Evolutionary conservation across 306 rosid species (phyloP), one percentile per base, ranked within the genome.

Genomic region (Prunus campanulata): DNA sequence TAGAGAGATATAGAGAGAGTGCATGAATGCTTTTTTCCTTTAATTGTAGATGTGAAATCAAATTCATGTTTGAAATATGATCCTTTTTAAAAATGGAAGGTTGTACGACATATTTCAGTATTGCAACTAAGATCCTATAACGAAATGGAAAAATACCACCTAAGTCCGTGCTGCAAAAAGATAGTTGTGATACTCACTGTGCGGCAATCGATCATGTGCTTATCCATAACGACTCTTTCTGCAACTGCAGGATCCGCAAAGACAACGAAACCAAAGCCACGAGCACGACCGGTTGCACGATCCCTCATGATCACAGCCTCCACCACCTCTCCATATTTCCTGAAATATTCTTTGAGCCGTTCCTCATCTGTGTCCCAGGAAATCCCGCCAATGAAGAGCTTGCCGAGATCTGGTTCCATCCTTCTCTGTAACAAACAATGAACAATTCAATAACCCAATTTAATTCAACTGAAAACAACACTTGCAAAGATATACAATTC

Each of bases 301-400:
- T 93, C 98, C 82, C 96, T 89, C 97, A 93, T 93, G 93, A 93
- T 93, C 87, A 90, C 96, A 27, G 97, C 90, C 83, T 93, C 97
- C 51, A 90, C 91, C 74, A 93, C 98, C 89, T 93, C 96, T 27
- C 98, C 98, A 59, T 89, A 93, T 39, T 83, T 91, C 78, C 90
- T 76, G 76, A 93, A 93, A 79, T 93, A 88, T 20, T 89, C 96
- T 71, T 86, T 91, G 57, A 93, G 97, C 64, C 97, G 93, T 78
- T 90, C 97, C 84, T 93, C 97, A 77, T 93, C 96, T 46, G 98
- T 93, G 82, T 93, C 97, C 98, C 98, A 93, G 14, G 98, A 91
- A 90, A 93, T 93, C 75, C 98, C 98, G 71, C 98, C 98, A 90
- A 93, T 91, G 93, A 93, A 93, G 89, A 93, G 97, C 93, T 93